Evolutionary conservation across 1,284 basidiomycete genomes (phyloP).

Genomic region (Moesziomyces sp.): DNA sequence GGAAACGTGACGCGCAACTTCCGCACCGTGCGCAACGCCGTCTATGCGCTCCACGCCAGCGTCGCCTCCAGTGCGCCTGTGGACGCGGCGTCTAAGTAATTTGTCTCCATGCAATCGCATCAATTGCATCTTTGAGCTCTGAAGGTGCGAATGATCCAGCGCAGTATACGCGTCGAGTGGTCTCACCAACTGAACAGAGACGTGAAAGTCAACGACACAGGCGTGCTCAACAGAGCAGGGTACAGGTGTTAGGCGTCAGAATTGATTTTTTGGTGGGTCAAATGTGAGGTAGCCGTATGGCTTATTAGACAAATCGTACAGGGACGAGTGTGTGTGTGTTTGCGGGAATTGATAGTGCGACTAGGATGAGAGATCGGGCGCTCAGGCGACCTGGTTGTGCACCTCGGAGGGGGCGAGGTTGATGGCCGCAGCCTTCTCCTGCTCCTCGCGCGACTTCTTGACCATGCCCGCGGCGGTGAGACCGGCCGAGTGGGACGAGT

Average conservation of each 20-base stretch:
- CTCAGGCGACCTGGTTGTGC: slow-evolving; percentile 18
- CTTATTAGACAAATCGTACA: not conserved
- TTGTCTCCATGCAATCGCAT: no score
- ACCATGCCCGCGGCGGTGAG: slow-evolving; percentile 22
- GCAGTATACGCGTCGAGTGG: no score
- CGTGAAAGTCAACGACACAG: no score
- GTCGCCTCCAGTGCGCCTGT: slow-evolving; percentile 17
- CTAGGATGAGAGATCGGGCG: not conserved
- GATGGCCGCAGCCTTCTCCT: slow-evolving; percentile 25
- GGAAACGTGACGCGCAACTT: slow-evolving; percentile 58
- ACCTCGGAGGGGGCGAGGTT: slow-evolving; percentile 24
- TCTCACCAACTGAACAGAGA: no score
- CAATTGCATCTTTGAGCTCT: no score
- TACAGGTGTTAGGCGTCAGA: no score
- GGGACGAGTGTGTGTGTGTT: no score
- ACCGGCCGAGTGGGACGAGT: slow-evolving; percentile 7
- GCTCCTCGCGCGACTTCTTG: slow-evolving; percentile 27
- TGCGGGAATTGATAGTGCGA: no score
- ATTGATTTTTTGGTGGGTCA: not conserved
- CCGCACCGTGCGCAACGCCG: slow-evolving; percentile 48
- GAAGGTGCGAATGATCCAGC: no score
- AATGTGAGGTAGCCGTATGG: not conserved
- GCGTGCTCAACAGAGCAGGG: no score
- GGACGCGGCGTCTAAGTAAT: not conserved
- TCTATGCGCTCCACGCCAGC: slow-evolving; percentile 61